phyloP scores from a whole-genome alignment of 176 grass and related monocot genomes.

The Carex littledalei region DNA sequence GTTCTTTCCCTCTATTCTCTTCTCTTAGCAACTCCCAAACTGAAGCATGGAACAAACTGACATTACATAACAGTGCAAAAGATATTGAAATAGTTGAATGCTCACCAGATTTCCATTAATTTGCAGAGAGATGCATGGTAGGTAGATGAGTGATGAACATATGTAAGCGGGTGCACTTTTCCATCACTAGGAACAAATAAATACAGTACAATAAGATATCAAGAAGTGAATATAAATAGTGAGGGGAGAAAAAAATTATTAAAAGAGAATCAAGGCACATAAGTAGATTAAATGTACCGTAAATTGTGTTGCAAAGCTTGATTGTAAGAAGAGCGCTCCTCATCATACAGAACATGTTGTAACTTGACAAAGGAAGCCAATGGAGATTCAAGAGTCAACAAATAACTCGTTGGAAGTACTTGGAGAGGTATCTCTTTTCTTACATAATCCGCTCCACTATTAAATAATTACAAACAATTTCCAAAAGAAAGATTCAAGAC shows the following conservation, averaged over 20 bases:
- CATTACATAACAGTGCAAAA: neutral
- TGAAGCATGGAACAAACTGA: conserved; percentile 7
- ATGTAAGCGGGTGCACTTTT: conserved; percentile 83
- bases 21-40: neutral
- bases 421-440: conserved; percentile 72
- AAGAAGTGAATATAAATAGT: neutral
- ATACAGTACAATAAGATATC: neutral
- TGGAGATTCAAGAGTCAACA: conserved; percentile 66
- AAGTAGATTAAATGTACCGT: conserved; percentile 32
- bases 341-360: conserved; percentile 83
- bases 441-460: conserved; percentile 86
- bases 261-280: neutral
- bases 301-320: conserved; percentile 89
- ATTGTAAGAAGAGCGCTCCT: conserved; percentile 89
- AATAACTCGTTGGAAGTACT: conserved; percentile 58
- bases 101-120: conserved; percentile 90
- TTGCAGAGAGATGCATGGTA: conserved; percentile 95
- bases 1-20: neutral
- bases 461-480: conserved; percentile 23
- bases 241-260: conserved; percentile 12
- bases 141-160: conserved; percentile 85
- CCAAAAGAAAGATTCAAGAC: neutral
- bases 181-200: conserved; percentile 53
- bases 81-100: neutral
- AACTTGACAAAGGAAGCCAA: conserved; percentile 71